A percentile compares a stretch with the other conserved stretches of the same genome.
Conservation (phyloP, 2,329 filamentous ascomycete genomes). For the Pseudogymnoascus sp. region DNA sequence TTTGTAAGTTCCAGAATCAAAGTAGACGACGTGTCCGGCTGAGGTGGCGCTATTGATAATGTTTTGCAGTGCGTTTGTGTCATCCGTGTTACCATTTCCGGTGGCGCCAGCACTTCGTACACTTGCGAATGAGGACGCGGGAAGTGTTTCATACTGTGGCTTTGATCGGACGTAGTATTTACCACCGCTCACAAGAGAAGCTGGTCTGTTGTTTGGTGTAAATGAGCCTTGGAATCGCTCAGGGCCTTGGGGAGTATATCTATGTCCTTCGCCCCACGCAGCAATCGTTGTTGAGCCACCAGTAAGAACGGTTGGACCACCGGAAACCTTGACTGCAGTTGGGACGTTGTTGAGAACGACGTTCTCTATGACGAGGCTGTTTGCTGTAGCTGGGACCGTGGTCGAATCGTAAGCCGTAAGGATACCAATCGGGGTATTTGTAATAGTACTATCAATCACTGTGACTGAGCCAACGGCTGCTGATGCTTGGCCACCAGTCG, state of each 20-base stretch:
- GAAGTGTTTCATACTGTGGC: constrained; percentile 43
- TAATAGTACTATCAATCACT: constrained; percentile 48
- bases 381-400: constrained; percentile 54
- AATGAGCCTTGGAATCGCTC: constrained; percentile 34
- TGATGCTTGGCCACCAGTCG: constrained; percentile 34
- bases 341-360: constrained; percentile 66
- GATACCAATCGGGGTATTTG: constrained; percentile 44
- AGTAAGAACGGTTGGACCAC: constrained; percentile 52
- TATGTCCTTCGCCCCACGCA: constrained; percentile 72
- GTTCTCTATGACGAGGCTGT: constrained; percentile 77
- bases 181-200: constrained; percentile 37
- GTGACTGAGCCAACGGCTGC: constrained; percentile 49
- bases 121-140: constrained; percentile 36
- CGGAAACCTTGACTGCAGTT: constrained; percentile 53
- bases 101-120: constrained; percentile 38
- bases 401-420: constrained; percentile 44
- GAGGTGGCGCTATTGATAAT: constrained; percentile 46
- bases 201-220: constrained; percentile 36
- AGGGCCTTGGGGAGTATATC: constrained; percentile 49
- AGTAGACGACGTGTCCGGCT: constrained; percentile 45
- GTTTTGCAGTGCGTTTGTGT: constrained; percentile 51
- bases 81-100: constrained; percentile 51
- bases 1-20: constrained; percentile 50
- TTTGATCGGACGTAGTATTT: constrained; percentile 46
- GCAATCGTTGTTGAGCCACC: constrained; percentile 58